Conservation (phyloP, 306 rosid genomes). For the Astragalus glycyphyllos region DNA sequence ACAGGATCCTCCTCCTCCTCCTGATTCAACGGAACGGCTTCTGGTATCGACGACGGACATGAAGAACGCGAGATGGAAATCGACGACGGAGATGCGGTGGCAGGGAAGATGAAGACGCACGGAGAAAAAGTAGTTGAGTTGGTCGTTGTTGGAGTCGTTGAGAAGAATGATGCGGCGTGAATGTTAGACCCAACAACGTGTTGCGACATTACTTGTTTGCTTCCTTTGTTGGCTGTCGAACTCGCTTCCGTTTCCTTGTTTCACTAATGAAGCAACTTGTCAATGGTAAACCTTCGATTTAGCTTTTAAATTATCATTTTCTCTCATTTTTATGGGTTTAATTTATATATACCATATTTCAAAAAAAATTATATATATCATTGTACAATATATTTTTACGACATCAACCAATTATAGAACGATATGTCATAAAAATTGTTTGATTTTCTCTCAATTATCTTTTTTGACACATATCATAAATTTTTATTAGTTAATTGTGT, state of each 20-base stretch:
- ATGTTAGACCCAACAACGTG: neutral
- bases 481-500: no score
- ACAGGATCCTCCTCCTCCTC: constrained; percentile 17
- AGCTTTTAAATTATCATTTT: no score
- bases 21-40: constrained; percentile 17
- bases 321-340: no score
- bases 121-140: neutral
- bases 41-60: neutral
- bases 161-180: neutral
- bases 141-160: neutral
- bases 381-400: no score
- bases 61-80: constrained; percentile 7
- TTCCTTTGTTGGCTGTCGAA: neutral
- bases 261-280: no score
- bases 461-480: no score
- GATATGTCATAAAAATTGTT: no score
- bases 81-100: neutral
- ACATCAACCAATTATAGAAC: no score
- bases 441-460: no score
- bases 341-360: no score
- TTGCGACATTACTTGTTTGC: constrained; percentile 20
- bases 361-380: no score
- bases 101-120: neutral
- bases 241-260: neutral
- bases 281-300: no score